Evolutionary conservation across 768 basidiomycete species (phyloP).

Genomic region (Clavaria fumosa): DNA sequence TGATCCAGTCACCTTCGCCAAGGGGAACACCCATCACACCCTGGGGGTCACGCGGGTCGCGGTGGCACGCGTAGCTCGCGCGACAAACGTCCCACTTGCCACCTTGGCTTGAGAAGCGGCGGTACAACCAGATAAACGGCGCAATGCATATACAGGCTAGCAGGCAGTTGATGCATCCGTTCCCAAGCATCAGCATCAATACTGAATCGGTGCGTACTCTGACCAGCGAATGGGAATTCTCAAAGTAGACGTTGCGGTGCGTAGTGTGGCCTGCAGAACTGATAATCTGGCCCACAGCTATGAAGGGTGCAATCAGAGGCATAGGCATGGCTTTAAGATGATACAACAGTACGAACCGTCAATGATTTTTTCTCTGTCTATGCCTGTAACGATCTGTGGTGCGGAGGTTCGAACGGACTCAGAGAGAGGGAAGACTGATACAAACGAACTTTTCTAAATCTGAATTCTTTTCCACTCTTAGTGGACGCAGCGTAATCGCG

Average conservation of each 20-base stretch:
- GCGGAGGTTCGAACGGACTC: neutral
- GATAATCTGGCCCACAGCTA: slow-evolving; percentile 5
- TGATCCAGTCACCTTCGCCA: slow-evolving; percentile 5
- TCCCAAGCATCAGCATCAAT: slow-evolving; percentile 2
- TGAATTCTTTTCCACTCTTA: slow-evolving; percentile 6
- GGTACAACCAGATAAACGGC: slow-evolving; percentile 2
- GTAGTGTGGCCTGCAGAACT: slow-evolving; percentile 2
- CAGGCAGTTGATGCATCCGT: neutral
- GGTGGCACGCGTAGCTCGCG: slow-evolving; percentile 1
- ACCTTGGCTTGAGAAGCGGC: slow-evolving; percentile 2
- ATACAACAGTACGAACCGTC: slow-evolving; percentile 51
- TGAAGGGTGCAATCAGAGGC: neutral
- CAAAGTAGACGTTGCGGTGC: slow-evolving; percentile 1
- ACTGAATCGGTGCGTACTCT: neutral
- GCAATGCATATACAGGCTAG: neutral
- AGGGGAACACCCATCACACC: neutral
- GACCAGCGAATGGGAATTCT: neutral
- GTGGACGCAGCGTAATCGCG: slow-evolving; percentile 2
- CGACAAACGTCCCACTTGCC: slow-evolving; percentile 5
- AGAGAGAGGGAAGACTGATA: neutral
- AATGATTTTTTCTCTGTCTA: slow-evolving; percentile 77
- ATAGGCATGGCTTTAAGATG: neutral
- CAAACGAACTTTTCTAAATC: slow-evolving; percentile 3
- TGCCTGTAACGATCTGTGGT: slow-evolving; percentile 6
- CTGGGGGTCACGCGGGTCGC: slow-evolving; percentile 1